Conservation (phyloP, 345 rosid species). For the Aegle marmelos region DNA sequence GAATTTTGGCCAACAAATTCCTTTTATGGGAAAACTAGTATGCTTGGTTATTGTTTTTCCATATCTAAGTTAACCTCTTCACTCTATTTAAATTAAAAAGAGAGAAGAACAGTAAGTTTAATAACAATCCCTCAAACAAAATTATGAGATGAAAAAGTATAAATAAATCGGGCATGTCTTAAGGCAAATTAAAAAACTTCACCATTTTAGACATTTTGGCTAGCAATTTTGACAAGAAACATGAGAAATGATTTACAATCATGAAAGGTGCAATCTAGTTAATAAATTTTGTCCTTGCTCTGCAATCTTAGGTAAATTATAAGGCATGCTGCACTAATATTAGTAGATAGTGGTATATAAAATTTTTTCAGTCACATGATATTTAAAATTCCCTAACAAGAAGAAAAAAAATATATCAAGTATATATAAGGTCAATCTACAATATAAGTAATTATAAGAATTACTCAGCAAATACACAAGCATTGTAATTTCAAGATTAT, state of each 20-base stretch:
- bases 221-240: background rate
- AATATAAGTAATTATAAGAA: background rate
- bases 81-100: background rate
- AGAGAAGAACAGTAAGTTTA: background rate
- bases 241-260: background rate
- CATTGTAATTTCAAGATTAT: background rate
- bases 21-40: background rate
- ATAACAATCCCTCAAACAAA: background rate
- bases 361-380: conserved; percentile 67
- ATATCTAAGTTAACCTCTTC: background rate
- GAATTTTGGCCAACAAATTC: background rate
- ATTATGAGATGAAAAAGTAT: background rate
- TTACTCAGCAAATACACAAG: background rate
- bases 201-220: background rate
- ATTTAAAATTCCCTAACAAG: conserved; percentile 56
- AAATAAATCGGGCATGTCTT: background rate
- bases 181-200: background rate
- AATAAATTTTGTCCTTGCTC: conserved; percentile 26
- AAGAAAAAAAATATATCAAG: background rate
- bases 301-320: conserved; percentile 48
- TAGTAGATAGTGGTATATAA: conserved; percentile 65
- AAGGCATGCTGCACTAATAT: conserved; percentile 52
- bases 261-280: background rate
- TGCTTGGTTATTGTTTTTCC: background rate
- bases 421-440: background rate